Base-by-base conservation (phyloP, 2,329 filamentous ascomycete species). In the Pseudogymnoascus sp. region DNA sequence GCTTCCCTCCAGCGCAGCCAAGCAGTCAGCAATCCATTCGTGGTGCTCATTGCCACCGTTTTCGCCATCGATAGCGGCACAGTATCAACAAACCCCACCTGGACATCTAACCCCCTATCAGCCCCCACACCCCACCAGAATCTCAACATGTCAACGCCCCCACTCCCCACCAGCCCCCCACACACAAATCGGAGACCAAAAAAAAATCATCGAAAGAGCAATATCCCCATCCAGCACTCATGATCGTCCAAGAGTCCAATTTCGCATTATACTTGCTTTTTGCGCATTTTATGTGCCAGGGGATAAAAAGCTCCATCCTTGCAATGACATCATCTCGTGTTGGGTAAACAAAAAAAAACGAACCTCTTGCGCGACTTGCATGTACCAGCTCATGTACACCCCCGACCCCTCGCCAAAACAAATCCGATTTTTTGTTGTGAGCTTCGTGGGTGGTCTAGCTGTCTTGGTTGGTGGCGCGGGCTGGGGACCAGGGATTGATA, bases 21-120 rank as follows among this genome's bases (percentile, higher is more conserved):
- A 52, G 30, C 45, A 30, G 4, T 2, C 6, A 52, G n/a, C 9
- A 28, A 18, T 12, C 18, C 45, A 18, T 12, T 30, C 45, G n/a
- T 15, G 39, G 9, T 28, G 13, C 3, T 15, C 39, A 10, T 5
- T 26, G 26, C 45, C 23, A 52, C 23, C n/a, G 13, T 52, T 52
- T 52, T 52, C n/a, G 45, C 23, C 45, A 52, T 52, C 45, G 45
- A 52, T 52, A 26, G 26, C 45, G 45, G 26, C 45, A 52, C 45
- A 52, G 45, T 52, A 52, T 52, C 45, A 52, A 48, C 13, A 48
- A 26, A 15, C 23, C 21, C 39, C 39, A 48, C 39, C 39, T 26
- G 21, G n/a, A 13, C 7, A 45, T 21, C 19, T 45, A 23, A 23
- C 39, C 41, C 23, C 23, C 41, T 30, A 18, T 52, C 23, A 52